Evolutionary conservation across 495 filamentous ascomycete genomes (phyloP), one percentile per base, ranked within the genome.

Genomic region (Lasiosphaeriaceae sp.): DNA sequence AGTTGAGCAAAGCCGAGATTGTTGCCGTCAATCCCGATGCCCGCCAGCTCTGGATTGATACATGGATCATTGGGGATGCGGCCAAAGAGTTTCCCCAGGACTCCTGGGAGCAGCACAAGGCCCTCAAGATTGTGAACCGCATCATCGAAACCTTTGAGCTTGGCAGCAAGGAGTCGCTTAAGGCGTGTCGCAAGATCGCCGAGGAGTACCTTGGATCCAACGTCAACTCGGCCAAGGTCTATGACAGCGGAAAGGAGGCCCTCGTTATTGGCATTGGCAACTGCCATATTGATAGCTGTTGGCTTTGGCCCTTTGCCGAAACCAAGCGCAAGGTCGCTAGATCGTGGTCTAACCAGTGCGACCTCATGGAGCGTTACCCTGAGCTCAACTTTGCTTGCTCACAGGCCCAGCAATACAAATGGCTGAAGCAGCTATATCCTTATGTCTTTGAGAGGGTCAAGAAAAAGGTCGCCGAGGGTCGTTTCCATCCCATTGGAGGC

Each of bases 291-390:
- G 94, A 95, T 74, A 92, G 89, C 23, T 96, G 92, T 72, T 98
- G 94, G 94, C 77, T 98, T 11, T 98, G 94, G 94, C 94, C 94
- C 2, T 97, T 88, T 80, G 94, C 90, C n/a, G 94, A 98, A 78
- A 98, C 94, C 1, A 97, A 96, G 70, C 87, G 94, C 56, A 98
- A 98, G 76, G 86, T 97, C 7, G 94, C 90, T 22, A 84, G 94
- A 20, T 97, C 93, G 1, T 98, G 94, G 93, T 90, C 91, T 2
- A 96, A 89, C 67, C 94, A 98, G 67, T 96, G 92, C 67, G 86
- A 93, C 64, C 75, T 98, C 45, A 87, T 98, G 76, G 94, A 98
- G 34, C 83, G 90, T 3, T 98, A 97, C 59, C 90, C 93, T 0
- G 94, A 98, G 71, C 87, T 95, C 63, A 85, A 91, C 20, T 98